phyloP scores from a whole-genome alignment of 2,329 filamentous ascomycete species.

The Microcyclospora pomicola region DNA sequence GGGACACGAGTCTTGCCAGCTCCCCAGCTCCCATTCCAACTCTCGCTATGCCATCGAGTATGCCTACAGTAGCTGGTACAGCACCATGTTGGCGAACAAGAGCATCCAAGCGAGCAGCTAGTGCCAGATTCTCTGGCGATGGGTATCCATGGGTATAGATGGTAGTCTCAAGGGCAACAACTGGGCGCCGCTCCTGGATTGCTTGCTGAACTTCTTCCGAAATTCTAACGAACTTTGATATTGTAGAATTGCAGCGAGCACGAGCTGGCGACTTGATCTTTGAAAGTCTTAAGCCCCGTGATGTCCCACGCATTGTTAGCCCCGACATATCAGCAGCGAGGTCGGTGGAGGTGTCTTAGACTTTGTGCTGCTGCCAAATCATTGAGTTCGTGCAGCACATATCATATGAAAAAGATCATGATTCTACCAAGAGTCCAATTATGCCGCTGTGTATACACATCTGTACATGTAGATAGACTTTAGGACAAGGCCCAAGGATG shows the following conservation, averaged over 20 bases:
- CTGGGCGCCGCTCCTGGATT: conserved; percentile 57
- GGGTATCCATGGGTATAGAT: conserved; percentile 88
- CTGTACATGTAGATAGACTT: too few species aligned
- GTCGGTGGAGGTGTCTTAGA: too few species aligned
- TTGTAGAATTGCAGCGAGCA: conserved; percentile 9
- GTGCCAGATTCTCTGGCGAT: conserved; percentile 56
- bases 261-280: too few species aligned
- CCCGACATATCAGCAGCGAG: too few species aligned
- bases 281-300: too few species aligned
- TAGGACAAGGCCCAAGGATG: too few species aligned
- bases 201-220: conserved; percentile 76
- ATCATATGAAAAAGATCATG: too few species aligned
- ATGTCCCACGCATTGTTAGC: too few species aligned
- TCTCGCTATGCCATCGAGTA: conserved; percentile 67
- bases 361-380: too few species aligned
- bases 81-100: conserved; percentile 69
- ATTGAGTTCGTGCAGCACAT: too few species aligned
- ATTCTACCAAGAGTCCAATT: too few species aligned
- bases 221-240: conserved; percentile 48
- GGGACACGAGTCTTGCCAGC: conserved; percentile 52
- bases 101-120: conserved; percentile 68
- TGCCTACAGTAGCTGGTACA: conserved; percentile 79
- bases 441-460: too few species aligned
- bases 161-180: conserved; percentile 87
- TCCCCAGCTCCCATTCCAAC: conserved; percentile 66